Evolutionary conservation across 1,284 basidiomycete genomes (phyloP), one percentile per base, ranked within the genome.

Genomic region (Gastroboletus turbinatus): DNA sequence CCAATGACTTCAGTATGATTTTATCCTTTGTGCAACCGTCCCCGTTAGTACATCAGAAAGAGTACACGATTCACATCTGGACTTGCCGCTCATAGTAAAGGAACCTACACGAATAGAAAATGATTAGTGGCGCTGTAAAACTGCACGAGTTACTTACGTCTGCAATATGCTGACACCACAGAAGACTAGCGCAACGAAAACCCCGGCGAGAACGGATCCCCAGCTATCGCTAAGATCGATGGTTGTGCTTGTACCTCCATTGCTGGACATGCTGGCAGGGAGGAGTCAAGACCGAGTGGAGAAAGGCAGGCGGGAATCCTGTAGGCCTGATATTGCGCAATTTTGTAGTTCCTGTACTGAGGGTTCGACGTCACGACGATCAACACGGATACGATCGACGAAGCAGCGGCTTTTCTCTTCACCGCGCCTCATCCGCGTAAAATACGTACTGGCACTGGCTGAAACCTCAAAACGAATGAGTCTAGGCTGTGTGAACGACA

Each of bases 131-230:
- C 8, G 9, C 21, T n/a, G 21, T 39, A 47, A 35, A 19, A 42
- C 46, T 29, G 30, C 38, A 44, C 10, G 4, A 17, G 29, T 17
- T n/a, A 56, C 65, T 21, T 42, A 67, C 65, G 64, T 68, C 44
- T 69, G 64, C 19, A 66, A 40, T 56, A 69, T 60, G 50, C 66
- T 66, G 53, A 69, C 29, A 16, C 65, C 67, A 52, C 69, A 67
- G 16, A 67, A 45, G 21, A 64, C 48, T 3, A 69, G 49, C 13
- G 65, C 57, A 30, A 66, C 56, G 21, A 64, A 67, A 32, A 56
- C 60, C 2, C 42, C 66, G 3, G 66, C 65, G 8, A 66, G 65
- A 9, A 49, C 64, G 27, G 65, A 59, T 16, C 67, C 63, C 67
- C 60, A 66, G 19, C 58, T 63, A 21, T 56, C 1, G 33, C 54